Base-by-base conservation (phyloP, 2,329 filamentous ascomycete genomes). In the Blastomyces parvus region DNA sequence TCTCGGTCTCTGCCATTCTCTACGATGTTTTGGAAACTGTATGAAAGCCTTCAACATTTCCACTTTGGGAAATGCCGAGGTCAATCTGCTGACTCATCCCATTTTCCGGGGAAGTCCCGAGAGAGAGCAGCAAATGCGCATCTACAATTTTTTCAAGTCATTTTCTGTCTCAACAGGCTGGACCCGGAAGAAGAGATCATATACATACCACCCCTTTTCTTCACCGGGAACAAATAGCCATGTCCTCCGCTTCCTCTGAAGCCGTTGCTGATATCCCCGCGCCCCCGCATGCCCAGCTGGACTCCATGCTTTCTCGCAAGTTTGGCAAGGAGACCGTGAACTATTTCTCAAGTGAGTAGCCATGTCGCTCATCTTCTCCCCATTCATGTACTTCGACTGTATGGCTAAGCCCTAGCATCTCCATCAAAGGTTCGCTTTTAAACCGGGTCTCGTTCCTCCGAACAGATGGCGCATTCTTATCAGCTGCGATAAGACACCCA, bases 211-310 rank as follows among this genome's bases (percentile, higher is more conserved):
- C 7, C 38, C 56, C 27, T 42, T 19, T 9, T 30, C 22, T 11
- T 59, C 25, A 27, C 56, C 25, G 4, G 14, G 33, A 6, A n/a
- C 33, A 40, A n/a, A n/a, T 38, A 33, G 14, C 33, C 59, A 65
- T 65, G 62, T 63, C 64, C 11, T 44, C 58, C 5, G 30, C 46
- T 50, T 22, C 22, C 56, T 30, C 53, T 22, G 55, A 58, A 22
- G 48, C 33, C 30, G 27, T 63, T n/a, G 55, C 58, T 44, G 63
- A 64, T 22, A 63, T 86, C 61, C 85, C 85, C 36, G 78, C 80
- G 67, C 84, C 85, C 60, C 82, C 83, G 46, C 83, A 86, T 73
- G 75, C 80, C 63, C 78, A 82, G 66, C 76, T 83, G 69, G 84
- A 87, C 72, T 85, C 84, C 46, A 80, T 80, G 73, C 70, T 82